Base-by-base conservation (phyloP, 2,329 filamentous ascomycete genomes). In the Teratosphaeria destructans region DNA sequence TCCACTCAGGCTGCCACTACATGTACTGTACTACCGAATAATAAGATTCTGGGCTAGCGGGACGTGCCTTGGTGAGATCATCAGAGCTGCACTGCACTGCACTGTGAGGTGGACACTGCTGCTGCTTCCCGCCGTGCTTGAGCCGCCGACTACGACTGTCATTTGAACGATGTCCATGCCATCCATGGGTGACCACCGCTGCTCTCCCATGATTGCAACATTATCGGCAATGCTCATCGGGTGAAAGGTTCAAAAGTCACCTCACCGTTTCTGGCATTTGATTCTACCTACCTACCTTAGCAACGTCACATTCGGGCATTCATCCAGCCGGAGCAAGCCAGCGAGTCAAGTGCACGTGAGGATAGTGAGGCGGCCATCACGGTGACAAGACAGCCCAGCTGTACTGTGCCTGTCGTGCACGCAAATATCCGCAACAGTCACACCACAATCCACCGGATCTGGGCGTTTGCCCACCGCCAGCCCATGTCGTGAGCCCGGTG, bases 401-500 rank as follows among this genome's bases (percentile, higher is more conserved):
- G 43, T 1, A 49, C 43, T 26, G 43, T 49, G 19, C 43, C 43
- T 23, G 43, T 23, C 16, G 43, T 49, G 43, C 43, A 49, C 43
- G 43, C 43, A 23, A 49, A 49, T n/a, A 49, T 49, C 16, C 23
- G 16, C 43, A 26, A 2, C 16, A 49, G 43, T 49, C 43, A 49
- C 23, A 23, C 6, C 8, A 23, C 43, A 49, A n/a, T 19, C 43
- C 1, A 49, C 23, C 43, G 43, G 16, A 49, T 49, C 43, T 23
- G 23, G 54, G 37, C 32, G 56, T 16, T 47, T 43, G 37, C 43
- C 54, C 58, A 12, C 23, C 52, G 58, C 57, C 60, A 55, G 27
- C 29, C 29, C 5, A 62, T 62, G 60, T 58, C 60, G 58, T 62
- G 55, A 56, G 54, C 58, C 60, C n/a, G 37, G 29, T 35, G 37